Base-by-base conservation (phyloP, 495 filamentous ascomycete species). In the Xylaria scruposa region DNA sequence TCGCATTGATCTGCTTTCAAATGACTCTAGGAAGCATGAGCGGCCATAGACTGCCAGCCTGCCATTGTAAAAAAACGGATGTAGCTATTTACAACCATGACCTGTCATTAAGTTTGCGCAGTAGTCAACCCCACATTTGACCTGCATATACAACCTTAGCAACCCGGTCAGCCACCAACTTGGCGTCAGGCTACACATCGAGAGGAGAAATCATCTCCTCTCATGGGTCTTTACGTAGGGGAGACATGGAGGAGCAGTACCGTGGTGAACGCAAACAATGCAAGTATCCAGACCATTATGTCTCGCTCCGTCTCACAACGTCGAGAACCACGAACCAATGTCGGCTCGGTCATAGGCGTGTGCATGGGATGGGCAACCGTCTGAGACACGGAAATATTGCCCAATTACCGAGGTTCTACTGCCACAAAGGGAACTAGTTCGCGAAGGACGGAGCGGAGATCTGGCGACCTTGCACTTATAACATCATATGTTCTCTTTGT, bases 311-410 rank as follows among this genome's bases (percentile, higher is more conserved):
- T 75, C 51, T 42, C 54, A 77, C 65, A 51, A 21, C 51, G 21
- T 70, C 61, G 71, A 70, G 64, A 71, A 67, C 61, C 67, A 72
- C 40, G 54, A 72, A 75, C 29, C 68, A 64, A 73, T 67, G 62
- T 56, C 56, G 29, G 53, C 63, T 53, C 64, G 47, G 36, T 49
- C 68, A 70, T 53, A 40, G 67, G 61, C 4, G 47, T 61, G 64
- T 38, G 31, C 72, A 44, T 71, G 68, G 53, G 62, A 58, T 33
- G 67, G 49, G 59, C 67, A 68, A 72, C 10, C 19, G 73, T 71
- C 71, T 77, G 67, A 77, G 75, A 79, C 64, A 71, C 77, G 75
- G 77, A 69, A 76, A 73, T 75, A 76, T 76, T 72, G 70, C 70
- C 72, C 75, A 79, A 79, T 79, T 76, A 74, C 73, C 72, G 75